A percentile compares a stretch with the other conserved stretches of the same genome.
These are phyloP conservation scores for Cryphonectria carpinicola DNA, from an alignment of 2,329 filamentous ascomycete genomes.

Conservation along the genomic window DNA sequence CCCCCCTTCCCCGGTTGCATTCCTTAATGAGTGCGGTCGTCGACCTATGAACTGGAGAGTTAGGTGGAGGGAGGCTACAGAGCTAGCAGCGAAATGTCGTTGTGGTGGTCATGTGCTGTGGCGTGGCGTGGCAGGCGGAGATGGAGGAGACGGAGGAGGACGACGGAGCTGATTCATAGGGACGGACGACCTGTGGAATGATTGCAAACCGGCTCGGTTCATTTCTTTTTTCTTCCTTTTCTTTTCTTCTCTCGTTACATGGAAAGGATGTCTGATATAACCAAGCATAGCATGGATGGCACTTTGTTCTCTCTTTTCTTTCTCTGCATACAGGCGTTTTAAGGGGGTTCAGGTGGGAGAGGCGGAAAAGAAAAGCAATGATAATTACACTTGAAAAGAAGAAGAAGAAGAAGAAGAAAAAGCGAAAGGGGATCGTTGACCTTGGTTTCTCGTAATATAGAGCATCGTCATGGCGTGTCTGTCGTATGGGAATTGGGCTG, in stretches of 20 bases:
- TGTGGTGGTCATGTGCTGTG: neutral
- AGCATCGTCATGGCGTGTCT: neutral
- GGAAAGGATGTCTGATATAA: neutral
- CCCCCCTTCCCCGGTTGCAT: too few relatives aligned
- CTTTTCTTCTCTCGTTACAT: too few relatives aligned
- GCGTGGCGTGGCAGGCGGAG: neutral
- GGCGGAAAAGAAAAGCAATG: neutral
- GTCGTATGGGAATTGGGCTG: neutral
- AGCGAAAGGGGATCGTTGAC: neutral
- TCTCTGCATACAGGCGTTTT: conserved; percentile 1
- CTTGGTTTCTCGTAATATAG: neutral
- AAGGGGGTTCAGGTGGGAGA: neutral
- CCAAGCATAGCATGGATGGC: neutral
- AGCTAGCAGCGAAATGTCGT: neutral
- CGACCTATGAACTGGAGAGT: neutral
- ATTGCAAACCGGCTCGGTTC: neutral
- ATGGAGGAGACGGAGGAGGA: too few relatives aligned
- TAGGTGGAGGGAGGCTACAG: neutral
- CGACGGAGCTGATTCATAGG: neutral
- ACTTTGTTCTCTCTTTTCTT: neutral
- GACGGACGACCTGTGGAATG: neutral
- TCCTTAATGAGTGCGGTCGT: neutral
- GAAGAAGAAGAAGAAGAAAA: too few relatives aligned
- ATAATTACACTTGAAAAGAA: neutral
- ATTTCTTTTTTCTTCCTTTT: neutral